phyloP scores from a whole-genome alignment of 768 basidiomycete species.

The Suillus subluteus region DNA sequence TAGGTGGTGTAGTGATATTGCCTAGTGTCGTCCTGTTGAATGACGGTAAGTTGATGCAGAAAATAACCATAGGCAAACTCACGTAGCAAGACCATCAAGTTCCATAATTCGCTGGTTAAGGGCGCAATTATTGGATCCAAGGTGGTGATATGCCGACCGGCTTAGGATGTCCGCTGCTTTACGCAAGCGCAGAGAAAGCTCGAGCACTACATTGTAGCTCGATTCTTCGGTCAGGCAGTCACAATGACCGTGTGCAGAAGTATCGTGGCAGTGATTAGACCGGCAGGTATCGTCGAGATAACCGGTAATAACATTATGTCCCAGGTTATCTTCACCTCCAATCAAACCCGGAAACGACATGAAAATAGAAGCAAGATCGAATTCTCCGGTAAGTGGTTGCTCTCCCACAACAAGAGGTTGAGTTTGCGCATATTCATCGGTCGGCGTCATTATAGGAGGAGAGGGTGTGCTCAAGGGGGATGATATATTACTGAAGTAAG shows the following conservation, averaged over 20 bases:
- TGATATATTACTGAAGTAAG: conserved; percentile 22
- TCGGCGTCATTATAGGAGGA: conserved; percentile 45
- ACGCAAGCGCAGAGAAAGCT: conserved; percentile 65
- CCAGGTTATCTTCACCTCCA: conserved; percentile 19
- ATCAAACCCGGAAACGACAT: conserved; percentile 35
- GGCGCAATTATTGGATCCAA: conserved; percentile 33
- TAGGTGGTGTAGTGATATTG: conserved; percentile 33
- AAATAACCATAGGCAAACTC: conserved; percentile 25
- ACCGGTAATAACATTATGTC: conserved; percentile 9
- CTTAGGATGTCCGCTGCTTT: conserved; percentile 61
- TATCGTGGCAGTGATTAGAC: conserved; percentile 21
- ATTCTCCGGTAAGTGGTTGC: conserved; percentile 37
- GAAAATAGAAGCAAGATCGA: conserved; percentile 47
- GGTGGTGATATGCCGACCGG: conserved; percentile 45
- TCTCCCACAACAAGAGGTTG: conserved; percentile 31
- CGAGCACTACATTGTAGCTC: conserved; percentile 61
- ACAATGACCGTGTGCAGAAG: conserved; percentile 45
- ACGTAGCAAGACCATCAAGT: conserved; percentile 58
- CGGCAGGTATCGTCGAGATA: conserved; percentile 16
- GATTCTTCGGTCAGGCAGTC: conserved; percentile 58
- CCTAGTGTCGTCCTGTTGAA: conserved; percentile 45
- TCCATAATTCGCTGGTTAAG: conserved; percentile 51
- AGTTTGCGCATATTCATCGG: conserved; percentile 44
- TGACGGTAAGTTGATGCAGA: conserved; percentile 17
- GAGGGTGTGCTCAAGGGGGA: conserved; percentile 34